Evolutionary conservation across 805 yeast genomes (phyloP).

Genomic region (Yarrowia deformans): DNA sequence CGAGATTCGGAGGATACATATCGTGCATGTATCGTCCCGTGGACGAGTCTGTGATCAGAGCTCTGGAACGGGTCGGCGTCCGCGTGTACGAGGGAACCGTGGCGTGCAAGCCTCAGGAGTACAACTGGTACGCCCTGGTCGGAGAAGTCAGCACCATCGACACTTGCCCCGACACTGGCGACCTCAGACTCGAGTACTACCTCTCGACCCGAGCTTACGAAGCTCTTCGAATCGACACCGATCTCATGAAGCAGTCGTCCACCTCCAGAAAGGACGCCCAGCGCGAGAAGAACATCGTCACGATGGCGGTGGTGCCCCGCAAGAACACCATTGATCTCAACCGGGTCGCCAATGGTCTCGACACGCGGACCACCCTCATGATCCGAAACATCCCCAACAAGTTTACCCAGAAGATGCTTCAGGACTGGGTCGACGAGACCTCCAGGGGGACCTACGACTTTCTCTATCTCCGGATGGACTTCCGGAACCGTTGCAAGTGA

Average conservation of each 20-base stretch:
- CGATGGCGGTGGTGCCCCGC: conserved; percentile 48
- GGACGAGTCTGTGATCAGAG: conserved; percentile 1
- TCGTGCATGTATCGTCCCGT: neutral
- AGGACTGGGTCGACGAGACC: conserved; percentile 57
- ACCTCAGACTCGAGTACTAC: conserved; percentile 23
- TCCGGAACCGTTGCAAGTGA: conserved; percentile 58
- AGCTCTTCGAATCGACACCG: conserved; percentile 22
- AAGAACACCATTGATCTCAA: conserved; percentile 54
- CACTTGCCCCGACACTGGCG: conserved; percentile 23
- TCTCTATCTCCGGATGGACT: conserved; percentile 60
- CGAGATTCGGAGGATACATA: neutral
- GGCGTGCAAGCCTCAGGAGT: conserved; percentile 27
- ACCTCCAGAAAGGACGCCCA: conserved; percentile 22
- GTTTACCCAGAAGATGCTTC: conserved; percentile 56
- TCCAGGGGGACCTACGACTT: conserved; percentile 53
- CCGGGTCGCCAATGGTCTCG: conserved; percentile 54
- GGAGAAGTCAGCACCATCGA: conserved; percentile 16
- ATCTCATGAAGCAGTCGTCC: conserved; percentile 26
- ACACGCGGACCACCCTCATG: conserved; percentile 60
- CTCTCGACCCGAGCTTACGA: conserved; percentile 25
- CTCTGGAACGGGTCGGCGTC: conserved; percentile 8
- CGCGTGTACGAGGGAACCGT: conserved; percentile 8
- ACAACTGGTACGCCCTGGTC: conserved; percentile 32
- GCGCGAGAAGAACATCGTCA: conserved; percentile 42
- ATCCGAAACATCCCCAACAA: conserved; percentile 63